Base-by-base conservation (phyloP, 345 rosid species). In the Lepidium africanum region DNA sequence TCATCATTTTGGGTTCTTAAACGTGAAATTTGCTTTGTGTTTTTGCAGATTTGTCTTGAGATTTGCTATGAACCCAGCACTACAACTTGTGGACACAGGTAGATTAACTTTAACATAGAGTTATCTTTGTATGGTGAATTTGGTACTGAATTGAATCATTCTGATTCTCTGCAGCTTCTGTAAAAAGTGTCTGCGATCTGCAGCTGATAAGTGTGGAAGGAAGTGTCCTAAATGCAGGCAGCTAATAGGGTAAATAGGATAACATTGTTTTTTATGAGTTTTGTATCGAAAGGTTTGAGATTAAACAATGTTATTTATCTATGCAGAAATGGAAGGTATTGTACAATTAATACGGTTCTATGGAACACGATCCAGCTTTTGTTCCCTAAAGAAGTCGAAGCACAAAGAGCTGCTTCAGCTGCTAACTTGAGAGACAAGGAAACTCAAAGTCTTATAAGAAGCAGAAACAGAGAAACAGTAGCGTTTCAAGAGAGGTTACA, bases 281-380 rank as follows among this genome's bases (percentile, higher is more conserved):
- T 43, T 3, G 6, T 13, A 47, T 30, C 0, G 0, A 51, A 51
- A 59, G 25, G 1, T 43, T 52, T 0, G 9, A 36, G 7, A 1
- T 43, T 25, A 36, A 33, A 52, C 12, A 12, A n/a, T n/a, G 42
- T 11, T 3, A 5, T 55, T 9, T 52, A 25, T 8, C 10, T 60
- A 38, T 82, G 70, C 80, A 89, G 96, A 72, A 87, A 85, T 80
- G 96, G 89, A 57, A 87, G 95, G 67, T 85, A 89, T 69, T 91
- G 93, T 78, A 87, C 91, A 0, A 84, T 94, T 23, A 89, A 91
- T 80, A 89, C 99, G 0, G 96, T 94, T 76, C 89, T 91, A 64
- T 94, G 95, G 99, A 94, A 94, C 82, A 94, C 97, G 32, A 91
- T 94, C 48, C 97, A 91, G 79, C 97, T 94, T 70, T 75, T 91